phyloP scores from a whole-genome alignment of 495 filamentous ascomycete species.

The Trypethelium eluteriae region DNA sequence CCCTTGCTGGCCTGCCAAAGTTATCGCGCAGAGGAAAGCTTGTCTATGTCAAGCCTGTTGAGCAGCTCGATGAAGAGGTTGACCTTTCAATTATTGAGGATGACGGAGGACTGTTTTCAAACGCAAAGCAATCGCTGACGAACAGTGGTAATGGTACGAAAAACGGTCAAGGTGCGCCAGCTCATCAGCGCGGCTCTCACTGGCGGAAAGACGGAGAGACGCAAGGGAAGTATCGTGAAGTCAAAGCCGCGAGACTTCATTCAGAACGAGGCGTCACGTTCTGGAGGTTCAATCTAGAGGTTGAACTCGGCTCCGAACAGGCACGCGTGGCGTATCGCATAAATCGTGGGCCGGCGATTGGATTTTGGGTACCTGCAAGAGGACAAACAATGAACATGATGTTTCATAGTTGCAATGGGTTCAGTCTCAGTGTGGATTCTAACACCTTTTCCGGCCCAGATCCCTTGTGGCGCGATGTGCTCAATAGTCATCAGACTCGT shows the following conservation, averaged over 20 bases:
- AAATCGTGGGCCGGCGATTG: conserved; percentile 79
- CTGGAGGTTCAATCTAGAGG: conserved; percentile 90
- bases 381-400: conserved; percentile 94
- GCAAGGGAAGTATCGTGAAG: conserved; percentile 64
- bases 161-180: conserved; percentile 19
- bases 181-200: conserved; percentile 26
- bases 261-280: conserved; percentile 84
- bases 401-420: conserved; percentile 97
- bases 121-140: conserved; percentile 15
- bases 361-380: conserved; percentile 87
- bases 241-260: conserved; percentile 74
- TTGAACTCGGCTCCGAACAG: conserved; percentile 70
- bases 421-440: conserved; percentile 70
- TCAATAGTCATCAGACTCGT: conserved; percentile 83
- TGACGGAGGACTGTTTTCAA: conserved; percentile 66
- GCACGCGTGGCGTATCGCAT: conserved; percentile 90
- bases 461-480: conserved; percentile 90
- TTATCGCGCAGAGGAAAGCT: conserved; percentile 70
- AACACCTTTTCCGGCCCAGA: conserved; percentile 81
- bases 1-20: conserved; percentile 79
- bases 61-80: conserved; percentile 61
- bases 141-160: conserved; percentile 1
- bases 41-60: conserved; percentile 77
- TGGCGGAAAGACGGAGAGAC: conserved; percentile 58
- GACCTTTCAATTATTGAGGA: conserved; percentile 71